These are phyloP conservation scores for Diaporthe australafricana DNA, from an alignment of 2,329 filamentous ascomycete species.

Conservation along the genomic window DNA sequence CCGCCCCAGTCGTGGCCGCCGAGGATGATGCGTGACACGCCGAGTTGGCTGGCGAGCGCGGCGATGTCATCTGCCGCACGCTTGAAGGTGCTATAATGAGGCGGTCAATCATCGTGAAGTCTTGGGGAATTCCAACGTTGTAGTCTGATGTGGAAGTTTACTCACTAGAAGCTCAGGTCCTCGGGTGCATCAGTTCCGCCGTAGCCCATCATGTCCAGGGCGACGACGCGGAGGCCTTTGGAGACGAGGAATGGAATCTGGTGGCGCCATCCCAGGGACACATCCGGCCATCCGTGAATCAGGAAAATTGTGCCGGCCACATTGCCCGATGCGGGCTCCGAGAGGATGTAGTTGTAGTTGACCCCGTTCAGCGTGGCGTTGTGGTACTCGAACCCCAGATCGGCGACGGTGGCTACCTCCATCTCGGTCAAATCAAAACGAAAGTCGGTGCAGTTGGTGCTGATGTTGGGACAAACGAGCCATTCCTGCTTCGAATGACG, in stretches of 20 bases:
- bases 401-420: neutral
- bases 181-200: constrained; percentile 78
- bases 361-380: constrained; percentile 73
- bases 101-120: neutral
- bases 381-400: constrained; percentile 62
- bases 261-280: constrained; percentile 89
- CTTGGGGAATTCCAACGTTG: neutral
- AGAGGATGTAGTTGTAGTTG: constrained; percentile 75
- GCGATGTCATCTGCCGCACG: constrained; percentile 80
- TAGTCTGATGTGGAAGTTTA: neutral
- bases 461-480: neutral
- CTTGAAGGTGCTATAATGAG: constrained; percentile 62
- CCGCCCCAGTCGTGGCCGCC: constrained; percentile 97
- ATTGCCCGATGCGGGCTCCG: constrained; percentile 56
- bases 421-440: neutral
- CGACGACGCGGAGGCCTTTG: constrained; percentile 81
- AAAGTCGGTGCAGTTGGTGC: constrained; percentile 4
- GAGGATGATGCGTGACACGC: constrained; percentile 71
- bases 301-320: constrained; percentile 48
- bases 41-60: constrained; percentile 43
- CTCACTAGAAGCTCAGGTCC: constrained; percentile 68
- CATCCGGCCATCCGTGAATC: constrained; percentile 84
- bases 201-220: constrained; percentile 89
- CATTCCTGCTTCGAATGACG: neutral
- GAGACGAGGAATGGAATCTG: constrained; percentile 83